phyloP scores from a whole-genome alignment of 148 eudicot genomes.

The Cornus suecica region DNA sequence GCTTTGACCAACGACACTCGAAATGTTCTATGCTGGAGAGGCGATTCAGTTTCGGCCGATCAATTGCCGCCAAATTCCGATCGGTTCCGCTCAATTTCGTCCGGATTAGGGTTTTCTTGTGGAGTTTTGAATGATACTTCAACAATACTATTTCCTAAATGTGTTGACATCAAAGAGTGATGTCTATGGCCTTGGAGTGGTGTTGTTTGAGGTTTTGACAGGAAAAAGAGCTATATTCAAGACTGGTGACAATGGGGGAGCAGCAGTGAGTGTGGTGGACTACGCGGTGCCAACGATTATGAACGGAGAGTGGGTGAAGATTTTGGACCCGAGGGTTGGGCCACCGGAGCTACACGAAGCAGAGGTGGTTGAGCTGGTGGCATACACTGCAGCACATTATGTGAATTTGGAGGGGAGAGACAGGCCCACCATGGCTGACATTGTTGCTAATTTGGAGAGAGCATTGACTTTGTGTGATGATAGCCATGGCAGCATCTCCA shows the following conservation, averaged over 20 bases:
- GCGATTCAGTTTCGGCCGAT: slow-evolving; percentile 13
- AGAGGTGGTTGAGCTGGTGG: no score
- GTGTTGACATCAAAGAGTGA: slow-evolving; percentile 88
- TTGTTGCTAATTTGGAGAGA: no score
- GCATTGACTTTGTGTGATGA: no score
- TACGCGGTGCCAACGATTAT: slow-evolving; percentile 62
- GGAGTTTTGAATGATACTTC: slow-evolving; percentile 47
- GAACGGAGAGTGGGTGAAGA: slow-evolving; percentile 58
- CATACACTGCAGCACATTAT: no score
- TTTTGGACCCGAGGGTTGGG: slow-evolving; percentile 74
- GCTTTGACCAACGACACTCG: slow-evolving; percentile 36
- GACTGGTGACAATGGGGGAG: slow-evolving; percentile 34
- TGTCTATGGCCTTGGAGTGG: slow-evolving; percentile 87
- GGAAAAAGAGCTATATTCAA: slow-evolving; percentile 90
- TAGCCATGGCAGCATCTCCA: no score
- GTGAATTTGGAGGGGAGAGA: no score
- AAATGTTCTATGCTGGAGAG: slow-evolving; percentile 43
- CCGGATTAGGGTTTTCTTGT: no score
- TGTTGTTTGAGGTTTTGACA: slow-evolving; percentile 83
- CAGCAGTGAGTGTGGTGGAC: slow-evolving; percentile 69
- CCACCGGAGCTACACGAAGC: slow-evolving; percentile 51
- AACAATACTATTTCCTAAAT: slow-evolving; percentile 81
- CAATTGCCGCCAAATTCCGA: slow-evolving; percentile 52
- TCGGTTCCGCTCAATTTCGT: slow-evolving; percentile 67
- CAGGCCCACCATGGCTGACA: no score